These are phyloP conservation scores for Talaromyces wortmannii DNA, from an alignment of 495 filamentous ascomycete genomes.

Conservation along the genomic window DNA sequence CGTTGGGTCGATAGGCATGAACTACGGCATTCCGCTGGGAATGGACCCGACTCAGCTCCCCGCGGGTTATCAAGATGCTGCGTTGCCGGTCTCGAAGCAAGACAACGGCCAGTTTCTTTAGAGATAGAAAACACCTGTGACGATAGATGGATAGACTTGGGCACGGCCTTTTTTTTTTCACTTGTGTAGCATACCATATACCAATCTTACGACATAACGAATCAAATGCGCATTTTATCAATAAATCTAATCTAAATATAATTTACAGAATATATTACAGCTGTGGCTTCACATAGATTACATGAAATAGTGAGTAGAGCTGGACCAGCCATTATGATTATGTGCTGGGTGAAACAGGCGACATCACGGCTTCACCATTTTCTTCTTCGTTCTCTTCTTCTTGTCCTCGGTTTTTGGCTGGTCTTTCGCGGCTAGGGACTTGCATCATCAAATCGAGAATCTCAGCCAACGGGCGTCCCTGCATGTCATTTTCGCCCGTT, in stretches of 20 bases:
- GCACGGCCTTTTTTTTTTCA: not conserved
- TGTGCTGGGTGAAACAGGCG: too few relatives aligned
- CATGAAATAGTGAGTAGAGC: too few relatives aligned
- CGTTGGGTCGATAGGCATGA: conserved; percentile 22
- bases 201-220: not conserved
- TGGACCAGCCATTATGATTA: too few relatives aligned
- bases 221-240: not conserved
- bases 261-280: too few relatives aligned
- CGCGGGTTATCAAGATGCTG: not conserved
- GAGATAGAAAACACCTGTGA: not conserved
- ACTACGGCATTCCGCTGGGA: not conserved
- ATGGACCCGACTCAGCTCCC: not conserved
- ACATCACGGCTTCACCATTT: too few relatives aligned
- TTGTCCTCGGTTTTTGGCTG: too few relatives aligned
- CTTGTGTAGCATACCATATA: not conserved
- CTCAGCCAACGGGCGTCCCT: not conserved
- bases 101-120: not conserved
- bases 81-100: not conserved
- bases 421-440: not conserved
- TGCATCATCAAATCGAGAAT: conserved; percentile 1
- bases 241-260: too few relatives aligned
- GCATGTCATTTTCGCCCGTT: conserved; percentile 15
- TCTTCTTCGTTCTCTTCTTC: too few relatives aligned
- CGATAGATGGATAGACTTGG: not conserved
- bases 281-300: too few relatives aligned